Base-by-base conservation (phyloP, 495 filamentous ascomycete species). In the Halenospora varia region DNA sequence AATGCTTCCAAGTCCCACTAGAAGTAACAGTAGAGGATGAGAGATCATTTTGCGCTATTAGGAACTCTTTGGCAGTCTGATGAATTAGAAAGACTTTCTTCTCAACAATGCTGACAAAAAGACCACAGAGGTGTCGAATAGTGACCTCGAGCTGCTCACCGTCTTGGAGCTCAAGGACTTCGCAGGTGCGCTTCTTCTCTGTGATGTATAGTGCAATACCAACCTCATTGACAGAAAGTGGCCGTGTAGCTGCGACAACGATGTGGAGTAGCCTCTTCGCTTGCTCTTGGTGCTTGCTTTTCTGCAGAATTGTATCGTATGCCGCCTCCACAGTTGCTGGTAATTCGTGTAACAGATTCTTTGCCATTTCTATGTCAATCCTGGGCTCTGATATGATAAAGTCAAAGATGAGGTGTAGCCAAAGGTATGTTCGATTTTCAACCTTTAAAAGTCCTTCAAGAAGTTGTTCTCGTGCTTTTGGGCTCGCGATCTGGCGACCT, bases 11-110 rank as follows among this genome's bases (percentile, higher is more conserved):
- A 24, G 22, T 55, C 40, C 52, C 29, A 45, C 18, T 2, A 25
- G 17, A 45, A 55, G 41, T 35, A 13, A 35, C 6, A 35, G 29
- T 35, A 35, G 29, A 35, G 13, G 29, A 35, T 35, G 29, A 35
- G 29, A 35, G 29, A 35, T 35, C 13, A 6, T 35, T 13, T 35
- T 35, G 29, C 4, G 29, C 29, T 35, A 60, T 56, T 13, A 76
- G 65, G 24, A 75, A 78, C 50, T 75, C 73, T 55, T 62, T 68
- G 25, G 72, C 72, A 20, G 73, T 77, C 35, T 75, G 68, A 55
- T 78, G 73, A 44, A 78, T 67, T 19, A 76, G 69, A 25, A 46
- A 72, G 10, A 77, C n/a, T 53, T 67, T 71, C 20, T 42, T 49
- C 47, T 73, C 66, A 29, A 67, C 40, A 17, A 73, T 59, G 25